Conservation (phyloP, 441 rosid species). For the Macaranga tanarius region DNA sequence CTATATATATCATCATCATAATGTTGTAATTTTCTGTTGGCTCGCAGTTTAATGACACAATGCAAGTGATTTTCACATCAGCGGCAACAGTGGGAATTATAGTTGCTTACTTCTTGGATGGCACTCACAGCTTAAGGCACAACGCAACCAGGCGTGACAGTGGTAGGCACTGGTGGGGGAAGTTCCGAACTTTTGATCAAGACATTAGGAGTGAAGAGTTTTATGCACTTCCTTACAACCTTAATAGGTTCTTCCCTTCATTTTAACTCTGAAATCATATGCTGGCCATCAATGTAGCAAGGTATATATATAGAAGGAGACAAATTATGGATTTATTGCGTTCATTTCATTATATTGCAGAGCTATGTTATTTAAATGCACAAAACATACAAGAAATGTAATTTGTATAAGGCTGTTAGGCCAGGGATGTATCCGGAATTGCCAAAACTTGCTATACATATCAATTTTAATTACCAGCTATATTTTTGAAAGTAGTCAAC, state of each 20-base stretch:
- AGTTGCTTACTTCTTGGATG: slow-evolving; percentile 56
- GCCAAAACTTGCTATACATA: too few species aligned
- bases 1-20: not conserved
- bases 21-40: not conserved
- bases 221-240: slow-evolving; percentile 64
- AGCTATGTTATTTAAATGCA: too few species aligned
- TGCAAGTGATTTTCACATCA: slow-evolving; percentile 87
- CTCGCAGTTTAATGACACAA: slow-evolving; percentile 70
- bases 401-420: too few species aligned
- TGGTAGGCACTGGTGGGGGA: slow-evolving; percentile 87
- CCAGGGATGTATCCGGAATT: too few species aligned
- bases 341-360: too few species aligned
- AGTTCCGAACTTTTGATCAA: slow-evolving; percentile 46
- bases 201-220: slow-evolving; percentile 69
- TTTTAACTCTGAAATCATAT: slow-evolving; percentile 29
- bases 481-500: too few species aligned
- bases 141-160: slow-evolving; percentile 34
- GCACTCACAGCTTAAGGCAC: slow-evolving; percentile 58
- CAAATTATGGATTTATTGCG: too few species aligned
- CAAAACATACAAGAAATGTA: too few species aligned
- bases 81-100: slow-evolving; percentile 67
- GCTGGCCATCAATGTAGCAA: not conserved
- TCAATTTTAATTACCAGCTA: too few species aligned
- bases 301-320: too few species aligned
- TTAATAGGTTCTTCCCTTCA: slow-evolving; percentile 83